Percentiles rank a stretch among this genome's conserved stretches.
Conservation (phyloP, 83 land plant species). For the Thuja plicata region DNA sequence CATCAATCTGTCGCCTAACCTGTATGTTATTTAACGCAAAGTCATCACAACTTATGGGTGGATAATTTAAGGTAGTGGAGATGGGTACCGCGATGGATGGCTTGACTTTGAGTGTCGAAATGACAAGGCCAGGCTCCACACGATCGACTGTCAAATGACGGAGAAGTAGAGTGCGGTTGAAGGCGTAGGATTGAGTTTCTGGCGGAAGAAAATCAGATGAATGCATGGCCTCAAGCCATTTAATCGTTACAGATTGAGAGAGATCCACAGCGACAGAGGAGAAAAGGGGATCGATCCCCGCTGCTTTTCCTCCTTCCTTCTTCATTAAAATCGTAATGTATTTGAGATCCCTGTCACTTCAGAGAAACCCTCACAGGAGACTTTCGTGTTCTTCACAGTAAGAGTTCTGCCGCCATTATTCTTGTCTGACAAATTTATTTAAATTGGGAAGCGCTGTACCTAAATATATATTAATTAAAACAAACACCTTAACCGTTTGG, state of each 20-base stretch:
- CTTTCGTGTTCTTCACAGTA: too few relatives aligned
- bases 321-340: too few relatives aligned
- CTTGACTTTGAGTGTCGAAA: conserved; percentile 30
- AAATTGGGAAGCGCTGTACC: too few relatives aligned
- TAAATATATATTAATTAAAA: too few relatives aligned
- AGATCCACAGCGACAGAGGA: neutral
- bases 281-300: too few relatives aligned
- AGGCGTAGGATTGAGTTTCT: neutral
- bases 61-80: neutral
- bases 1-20: neutral
- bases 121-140: conserved; percentile 30
- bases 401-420: too few relatives aligned
- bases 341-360: too few relatives aligned
- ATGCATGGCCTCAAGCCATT: conserved; percentile 7
- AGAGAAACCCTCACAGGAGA: too few relatives aligned
- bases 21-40: neutral
- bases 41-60: neutral
- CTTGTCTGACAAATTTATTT: too few relatives aligned
- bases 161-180: neutral
- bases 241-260: neutral
- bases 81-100: conserved; percentile 11
- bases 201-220: neutral
- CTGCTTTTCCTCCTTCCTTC: too few relatives aligned
- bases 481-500: too few relatives aligned
- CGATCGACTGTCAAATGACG: conserved; percentile 5